Percentiles rank a stretch among this genome's conserved stretches.
Conservation (phyloP, 257 asterid species). For the Solanum ahanhuiri region DNA sequence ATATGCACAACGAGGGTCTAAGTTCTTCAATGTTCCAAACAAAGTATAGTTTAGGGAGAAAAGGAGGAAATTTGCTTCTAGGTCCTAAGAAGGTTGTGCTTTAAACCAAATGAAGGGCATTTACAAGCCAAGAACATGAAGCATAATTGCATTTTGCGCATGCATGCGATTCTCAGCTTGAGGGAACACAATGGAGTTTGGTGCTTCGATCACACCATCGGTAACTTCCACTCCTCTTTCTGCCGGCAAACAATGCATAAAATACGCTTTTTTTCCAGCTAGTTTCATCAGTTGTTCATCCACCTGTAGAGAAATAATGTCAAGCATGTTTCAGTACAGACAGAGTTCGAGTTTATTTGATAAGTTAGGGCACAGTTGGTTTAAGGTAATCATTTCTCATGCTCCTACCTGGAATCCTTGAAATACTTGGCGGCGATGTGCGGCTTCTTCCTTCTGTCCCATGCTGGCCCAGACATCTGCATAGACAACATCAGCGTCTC, state of each 20-base stretch:
- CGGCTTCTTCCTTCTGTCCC: slow-evolving; percentile 99
- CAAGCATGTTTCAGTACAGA: background rate
- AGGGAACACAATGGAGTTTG: slow-evolving; percentile 74
- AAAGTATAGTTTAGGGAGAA: background rate
- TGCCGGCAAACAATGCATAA: slow-evolving; percentile 94
- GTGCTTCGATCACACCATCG: slow-evolving; percentile 70
- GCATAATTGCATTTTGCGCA: slow-evolving; percentile 93
- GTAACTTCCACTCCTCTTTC: slow-evolving; percentile 84
- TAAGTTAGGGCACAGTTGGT: background rate
- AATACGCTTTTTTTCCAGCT: slow-evolving; percentile 72
- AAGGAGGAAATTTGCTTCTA: background rate
- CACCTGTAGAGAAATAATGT: slow-evolving; percentile 41
- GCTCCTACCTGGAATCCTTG: slow-evolving; percentile 81
- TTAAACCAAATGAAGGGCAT: background rate
- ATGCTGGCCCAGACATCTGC: slow-evolving; percentile 98
- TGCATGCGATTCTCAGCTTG: slow-evolving; percentile 96
- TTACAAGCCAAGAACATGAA: slow-evolving; percentile 75
- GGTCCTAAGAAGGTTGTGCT: background rate
- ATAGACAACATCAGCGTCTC: slow-evolving; percentile 89
- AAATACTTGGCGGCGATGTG: slow-evolving; percentile 64
- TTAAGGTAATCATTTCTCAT: background rate
- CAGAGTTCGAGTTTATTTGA: background rate
- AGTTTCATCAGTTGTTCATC: slow-evolving; percentile 73
- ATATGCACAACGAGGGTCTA: background rate
- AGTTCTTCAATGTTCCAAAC: background rate